Conservation (phyloP, 2,329 filamentous ascomycete genomes). For the Cytospora mali region DNA sequence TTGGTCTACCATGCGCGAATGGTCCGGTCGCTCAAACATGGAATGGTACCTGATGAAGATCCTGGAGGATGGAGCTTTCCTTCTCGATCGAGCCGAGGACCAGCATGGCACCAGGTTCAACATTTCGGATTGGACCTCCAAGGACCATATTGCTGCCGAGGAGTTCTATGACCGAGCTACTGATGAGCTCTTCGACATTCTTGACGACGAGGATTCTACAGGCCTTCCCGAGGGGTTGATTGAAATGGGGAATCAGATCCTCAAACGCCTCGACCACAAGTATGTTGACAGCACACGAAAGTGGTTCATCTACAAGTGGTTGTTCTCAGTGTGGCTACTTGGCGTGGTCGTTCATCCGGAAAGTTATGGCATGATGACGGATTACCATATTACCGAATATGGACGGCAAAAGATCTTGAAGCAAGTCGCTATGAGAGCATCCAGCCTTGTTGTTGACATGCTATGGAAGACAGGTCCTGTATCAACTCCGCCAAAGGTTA, state of each 20-base stretch:
- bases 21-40: constrained; percentile 86
- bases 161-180: constrained; percentile 87
- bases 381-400: constrained; percentile 91
- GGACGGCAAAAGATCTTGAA: constrained; percentile 80
- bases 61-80: constrained; percentile 87
- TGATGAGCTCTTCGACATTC: constrained; percentile 77
- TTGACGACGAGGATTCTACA: constrained; percentile 81
- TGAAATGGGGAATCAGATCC: constrained; percentile 81
- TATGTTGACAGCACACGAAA: constrained; percentile 74
- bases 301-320: constrained; percentile 88
- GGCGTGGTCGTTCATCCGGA: constrained; percentile 88
- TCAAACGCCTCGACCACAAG: constrained; percentile 73
- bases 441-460: constrained; percentile 78
- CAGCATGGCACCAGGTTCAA: constrained; percentile 72
- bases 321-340: constrained; percentile 85
- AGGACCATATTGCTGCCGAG: constrained; percentile 80
- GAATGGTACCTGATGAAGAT: constrained; percentile 96
- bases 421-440: constrained; percentile 78
- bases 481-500: constrained; percentile 64
- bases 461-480: constrained; percentile 69
- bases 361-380: constrained; percentile 75
- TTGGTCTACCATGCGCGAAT: constrained; percentile 84
- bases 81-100: constrained; percentile 83
- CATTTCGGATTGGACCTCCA: constrained; percentile 71
- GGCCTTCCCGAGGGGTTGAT: constrained; percentile 86